A percentile compares a stretch with the other conserved stretches of the same genome.
Conservation (phyloP, 441 rosid genomes). For the Croton laevigatus region DNA sequence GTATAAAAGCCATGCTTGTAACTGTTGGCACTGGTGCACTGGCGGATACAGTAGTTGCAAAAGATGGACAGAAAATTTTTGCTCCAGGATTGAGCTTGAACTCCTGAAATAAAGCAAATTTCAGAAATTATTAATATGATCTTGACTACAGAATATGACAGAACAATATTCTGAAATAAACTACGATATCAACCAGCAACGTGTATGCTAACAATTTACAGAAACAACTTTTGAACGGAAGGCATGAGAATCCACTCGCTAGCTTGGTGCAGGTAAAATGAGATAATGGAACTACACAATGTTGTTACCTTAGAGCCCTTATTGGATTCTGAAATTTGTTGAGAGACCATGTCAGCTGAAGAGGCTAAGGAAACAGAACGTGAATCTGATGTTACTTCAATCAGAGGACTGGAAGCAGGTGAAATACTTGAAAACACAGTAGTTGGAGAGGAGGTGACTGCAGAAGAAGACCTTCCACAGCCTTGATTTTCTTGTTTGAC, state of each 20-base stretch:
- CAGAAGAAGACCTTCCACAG: constrained; percentile 34
- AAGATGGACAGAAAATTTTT: constrained; percentile 71
- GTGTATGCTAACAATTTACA: background rate
- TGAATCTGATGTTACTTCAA: constrained; percentile 30
- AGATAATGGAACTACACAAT: background rate
- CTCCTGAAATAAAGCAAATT: constrained; percentile 44
- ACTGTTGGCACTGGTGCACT: constrained; percentile 42
- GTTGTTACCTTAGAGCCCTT: constrained; percentile 52
- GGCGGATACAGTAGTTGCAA: constrained; percentile 41
- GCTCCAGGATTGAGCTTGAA: constrained; percentile 88
- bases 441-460: constrained; percentile 27
- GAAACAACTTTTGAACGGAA: background rate
- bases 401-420: constrained; percentile 28
- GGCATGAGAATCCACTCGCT: background rate
- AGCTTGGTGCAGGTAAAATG: background rate
- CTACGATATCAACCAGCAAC: constrained; percentile 6
- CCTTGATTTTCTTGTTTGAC: constrained; percentile 35
- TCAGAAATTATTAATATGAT: background rate
- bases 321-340: constrained; percentile 39
- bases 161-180: constrained; percentile 2
- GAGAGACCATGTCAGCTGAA: constrained; percentile 40
- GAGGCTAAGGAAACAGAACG: constrained; percentile 26
- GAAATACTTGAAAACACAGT: constrained; percentile 35
- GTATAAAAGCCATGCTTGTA: constrained; percentile 49
- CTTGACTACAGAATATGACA: background rate